These are phyloP conservation scores for Fusarium transvaalense DNA, from an alignment of 2,329 filamentous ascomycete species.

Conservation along the genomic window DNA sequence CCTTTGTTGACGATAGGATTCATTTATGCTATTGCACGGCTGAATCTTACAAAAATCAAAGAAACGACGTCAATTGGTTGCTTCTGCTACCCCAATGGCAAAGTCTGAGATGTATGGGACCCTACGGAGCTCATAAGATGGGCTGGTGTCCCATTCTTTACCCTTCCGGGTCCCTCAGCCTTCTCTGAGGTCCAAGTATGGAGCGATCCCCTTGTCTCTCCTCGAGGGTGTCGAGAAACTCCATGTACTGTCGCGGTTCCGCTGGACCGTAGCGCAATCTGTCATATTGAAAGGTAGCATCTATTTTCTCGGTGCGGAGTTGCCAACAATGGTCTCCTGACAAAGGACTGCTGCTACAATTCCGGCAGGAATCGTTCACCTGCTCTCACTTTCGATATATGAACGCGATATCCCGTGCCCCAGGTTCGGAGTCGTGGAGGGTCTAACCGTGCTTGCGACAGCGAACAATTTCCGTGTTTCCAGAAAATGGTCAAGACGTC, in stretches of 20 bases:
- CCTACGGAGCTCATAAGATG: neutral
- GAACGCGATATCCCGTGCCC: conserved; percentile 27
- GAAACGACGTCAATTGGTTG: neutral
- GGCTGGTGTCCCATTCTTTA: neutral
- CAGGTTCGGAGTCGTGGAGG: conserved; percentile 38
- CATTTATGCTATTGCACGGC: neutral
- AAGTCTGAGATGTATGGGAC: neutral
- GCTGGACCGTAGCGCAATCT: conserved; percentile 46
- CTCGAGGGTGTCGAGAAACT: conserved; percentile 13
- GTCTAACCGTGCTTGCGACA: conserved; percentile 20
- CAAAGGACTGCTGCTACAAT: neutral
- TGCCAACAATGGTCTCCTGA: conserved; percentile 9
- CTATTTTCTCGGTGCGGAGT: conserved; percentile 1
- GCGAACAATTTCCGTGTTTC: conserved; percentile 31
- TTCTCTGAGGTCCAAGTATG: conserved; percentile 14
- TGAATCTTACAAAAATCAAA: neutral
- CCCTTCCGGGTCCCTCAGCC: conserved; percentile 29
- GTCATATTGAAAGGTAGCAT: conserved; percentile 7
- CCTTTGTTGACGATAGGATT: conserved; percentile 19
- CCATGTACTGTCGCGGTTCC: conserved; percentile 41
- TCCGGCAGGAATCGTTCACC: conserved; percentile 10
- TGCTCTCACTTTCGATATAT: conserved; percentile 15
- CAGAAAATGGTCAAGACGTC: conserved; percentile 32
- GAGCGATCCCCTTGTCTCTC: conserved; percentile 23
- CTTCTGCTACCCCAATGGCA: neutral